phyloP scores from a whole-genome alignment of 2,329 filamentous ascomycete species.

The Tolypocladium inflatum region DNA sequence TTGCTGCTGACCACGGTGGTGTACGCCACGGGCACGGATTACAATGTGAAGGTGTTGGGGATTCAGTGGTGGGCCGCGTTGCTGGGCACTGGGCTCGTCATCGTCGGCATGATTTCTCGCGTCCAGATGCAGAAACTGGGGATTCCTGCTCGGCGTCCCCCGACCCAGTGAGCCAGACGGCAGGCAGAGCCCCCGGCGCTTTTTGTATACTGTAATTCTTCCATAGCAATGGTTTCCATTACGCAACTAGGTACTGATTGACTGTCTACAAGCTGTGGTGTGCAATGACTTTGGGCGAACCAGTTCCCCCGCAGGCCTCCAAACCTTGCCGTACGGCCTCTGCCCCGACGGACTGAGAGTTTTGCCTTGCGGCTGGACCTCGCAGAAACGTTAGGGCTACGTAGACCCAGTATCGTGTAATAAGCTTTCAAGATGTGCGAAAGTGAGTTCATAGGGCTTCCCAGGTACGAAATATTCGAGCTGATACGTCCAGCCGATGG shows the following conservation, averaged over 20 bases:
- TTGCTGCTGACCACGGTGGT: slow-evolving; percentile 65
- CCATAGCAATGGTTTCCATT: neutral
- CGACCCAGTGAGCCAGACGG: neutral
- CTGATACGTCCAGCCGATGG: too few species aligned
- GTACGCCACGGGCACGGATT: slow-evolving; percentile 68
- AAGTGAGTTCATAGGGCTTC: too few species aligned
- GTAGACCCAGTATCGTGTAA: too few species aligned
- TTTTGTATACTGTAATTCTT: too few species aligned
- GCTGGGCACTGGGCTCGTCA: slow-evolving; percentile 53
- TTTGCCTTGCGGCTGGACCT: neutral
- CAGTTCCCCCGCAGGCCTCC: too few species aligned
- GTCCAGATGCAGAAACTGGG: slow-evolving; percentile 65
- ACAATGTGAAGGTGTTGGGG: slow-evolving; percentile 56
- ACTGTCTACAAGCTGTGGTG: neutral
- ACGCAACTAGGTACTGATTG: neutral
- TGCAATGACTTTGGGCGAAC: too few species aligned
- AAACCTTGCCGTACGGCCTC: neutral
- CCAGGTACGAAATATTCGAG: too few species aligned
- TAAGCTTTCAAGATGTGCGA: neutral
- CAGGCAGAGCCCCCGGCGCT: neutral
- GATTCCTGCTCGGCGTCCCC: neutral
- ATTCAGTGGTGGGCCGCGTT: slow-evolving; percentile 71
- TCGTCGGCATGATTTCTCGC: slow-evolving; percentile 66
- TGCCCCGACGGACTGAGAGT: neutral
- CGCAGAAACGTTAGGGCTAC: neutral